Conservation (phyloP, 257 asterid genomes). For the Petunia secreta region DNA sequence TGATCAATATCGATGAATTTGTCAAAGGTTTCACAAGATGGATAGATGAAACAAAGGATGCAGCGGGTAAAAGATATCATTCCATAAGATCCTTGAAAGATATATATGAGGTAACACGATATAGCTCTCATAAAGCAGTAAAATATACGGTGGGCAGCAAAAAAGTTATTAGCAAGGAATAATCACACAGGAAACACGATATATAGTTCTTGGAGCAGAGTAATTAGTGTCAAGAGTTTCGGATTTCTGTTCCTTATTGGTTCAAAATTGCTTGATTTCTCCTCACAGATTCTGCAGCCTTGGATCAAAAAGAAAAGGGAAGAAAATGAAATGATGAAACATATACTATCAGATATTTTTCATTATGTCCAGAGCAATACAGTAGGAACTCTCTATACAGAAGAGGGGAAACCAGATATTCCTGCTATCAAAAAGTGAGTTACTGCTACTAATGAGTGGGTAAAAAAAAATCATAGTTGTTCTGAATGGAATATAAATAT, state of each 20-base stretch:
- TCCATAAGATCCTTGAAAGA: slow-evolving; percentile 53
- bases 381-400: slow-evolving; percentile 45
- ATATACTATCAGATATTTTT: slow-evolving; percentile 46
- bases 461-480: not conserved
- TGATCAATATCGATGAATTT: slow-evolving; percentile 59
- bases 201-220: too few relatives aligned
- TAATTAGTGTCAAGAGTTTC: not conserved
- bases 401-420: slow-evolving; percentile 55
- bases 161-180: too few relatives aligned
- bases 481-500: not conserved
- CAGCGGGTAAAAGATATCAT: slow-evolving; percentile 49
- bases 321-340: slow-evolving; percentile 56
- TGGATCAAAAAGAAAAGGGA: slow-evolving; percentile 66
- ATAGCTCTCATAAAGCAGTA: not conserved
- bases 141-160: not conserved
- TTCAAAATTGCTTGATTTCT: not conserved
- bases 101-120: slow-evolving; percentile 42
- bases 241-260: not conserved
- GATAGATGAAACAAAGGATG: slow-evolving; percentile 62
- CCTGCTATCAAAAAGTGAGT: slow-evolving; percentile 52
- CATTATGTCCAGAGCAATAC: slow-evolving; percentile 40
- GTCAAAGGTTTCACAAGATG: slow-evolving; percentile 54
- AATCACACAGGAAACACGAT: too few relatives aligned
- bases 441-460: not conserved
- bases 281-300: slow-evolving; percentile 49